Conservation (phyloP, 2,329 filamentous ascomycete species). For the Alternaria gansuensis region DNA sequence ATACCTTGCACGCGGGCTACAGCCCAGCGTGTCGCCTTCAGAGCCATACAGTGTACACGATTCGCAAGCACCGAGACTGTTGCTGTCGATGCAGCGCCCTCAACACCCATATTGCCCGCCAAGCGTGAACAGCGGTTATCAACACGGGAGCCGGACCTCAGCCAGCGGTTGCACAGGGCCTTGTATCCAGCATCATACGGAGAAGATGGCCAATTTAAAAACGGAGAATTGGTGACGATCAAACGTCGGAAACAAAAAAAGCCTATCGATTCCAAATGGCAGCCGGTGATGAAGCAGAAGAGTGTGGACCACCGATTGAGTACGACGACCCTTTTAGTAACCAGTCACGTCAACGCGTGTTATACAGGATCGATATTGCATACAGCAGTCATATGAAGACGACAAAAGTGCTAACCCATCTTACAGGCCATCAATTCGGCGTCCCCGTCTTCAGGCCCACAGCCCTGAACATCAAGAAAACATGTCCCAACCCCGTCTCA, state of each 20-base stretch:
- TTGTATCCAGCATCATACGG: slow-evolving; percentile 25
- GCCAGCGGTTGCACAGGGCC: slow-evolving; percentile 34
- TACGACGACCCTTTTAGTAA: slow-evolving; percentile 6
- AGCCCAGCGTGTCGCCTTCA: slow-evolving; percentile 32
- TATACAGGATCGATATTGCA: not conserved
- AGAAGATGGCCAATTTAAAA: slow-evolving; percentile 9
- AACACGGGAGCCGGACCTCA: slow-evolving; percentile 20
- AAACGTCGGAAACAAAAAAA: slow-evolving; percentile 18
- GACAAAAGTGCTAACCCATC: slow-evolving; percentile 11
- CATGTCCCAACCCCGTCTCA: slow-evolving; percentile 73
- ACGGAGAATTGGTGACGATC: slow-evolving; percentile 2
- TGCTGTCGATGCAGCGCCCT: slow-evolving; percentile 17
- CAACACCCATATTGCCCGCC: slow-evolving; percentile 10
- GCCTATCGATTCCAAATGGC: slow-evolving; percentile 24
- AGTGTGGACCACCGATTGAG: slow-evolving; percentile 26
- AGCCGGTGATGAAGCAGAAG: slow-evolving; percentile 22
- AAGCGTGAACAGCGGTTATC: slow-evolving; percentile 17
- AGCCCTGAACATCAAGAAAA: slow-evolving; percentile 63
- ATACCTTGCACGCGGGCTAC: slow-evolving; percentile 67
- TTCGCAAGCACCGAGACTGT: slow-evolving; percentile 34
- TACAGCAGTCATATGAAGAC: not conserved
- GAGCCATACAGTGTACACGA: slow-evolving; percentile 30
- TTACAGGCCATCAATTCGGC: slow-evolving; percentile 49
- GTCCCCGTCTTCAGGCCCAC: slow-evolving; percentile 61
- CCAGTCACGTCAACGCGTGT: not conserved